Percentiles rank a stretch among this genome's conserved stretches.
phyloP scores from a whole-genome alignment of 352 stramenopile species.

The Phytopythium chamaehyphon region DNA sequence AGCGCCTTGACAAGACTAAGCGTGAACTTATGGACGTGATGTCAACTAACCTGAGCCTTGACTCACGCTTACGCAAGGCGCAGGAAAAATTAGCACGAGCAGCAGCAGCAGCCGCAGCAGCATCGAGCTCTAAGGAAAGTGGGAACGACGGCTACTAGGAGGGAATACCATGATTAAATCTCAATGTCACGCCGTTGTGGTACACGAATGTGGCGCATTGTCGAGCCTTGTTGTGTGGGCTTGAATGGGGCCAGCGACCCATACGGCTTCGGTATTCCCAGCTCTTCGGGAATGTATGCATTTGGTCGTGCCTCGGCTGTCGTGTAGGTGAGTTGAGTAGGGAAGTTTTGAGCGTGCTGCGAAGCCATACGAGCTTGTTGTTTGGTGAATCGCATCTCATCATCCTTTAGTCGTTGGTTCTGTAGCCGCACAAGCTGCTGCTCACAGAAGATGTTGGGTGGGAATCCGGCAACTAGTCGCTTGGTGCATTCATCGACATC shows the following conservation, averaged over 20 bases:
- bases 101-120: conserved; percentile 4
- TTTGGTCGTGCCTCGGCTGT: conserved; percentile 91
- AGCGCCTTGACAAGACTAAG: conserved; percentile 73
- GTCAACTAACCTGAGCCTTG: conserved; percentile 56
- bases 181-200: conserved; percentile 90
- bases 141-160: conserved; percentile 1
- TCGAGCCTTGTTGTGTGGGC: conserved; percentile 77
- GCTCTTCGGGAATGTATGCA: conserved; percentile 91
- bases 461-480: conserved; percentile 52
- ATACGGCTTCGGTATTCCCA: conserved; percentile 93
- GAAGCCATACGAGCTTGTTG: conserved; percentile 32
- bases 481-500: conserved; percentile 67
- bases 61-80: conserved; percentile 53
- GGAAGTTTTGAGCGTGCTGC: conserved; percentile 55
- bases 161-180: conserved; percentile 55
- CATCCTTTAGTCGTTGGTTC: conserved; percentile 42
- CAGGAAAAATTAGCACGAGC: conserved; percentile 68
- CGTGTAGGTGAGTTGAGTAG: conserved; percentile 76
- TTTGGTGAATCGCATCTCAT: conserved; percentile 41
- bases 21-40: conserved; percentile 69
- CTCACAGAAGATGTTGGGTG: conserved; percentile 77
- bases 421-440: conserved; percentile 67
- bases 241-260: conserved; percentile 91
- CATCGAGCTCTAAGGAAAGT: background rate
- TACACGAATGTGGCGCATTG: conserved; percentile 90